These are phyloP conservation scores for Neonectria hederae DNA, from an alignment of 2,329 filamentous ascomycete species.

Conservation along the genomic window DNA sequence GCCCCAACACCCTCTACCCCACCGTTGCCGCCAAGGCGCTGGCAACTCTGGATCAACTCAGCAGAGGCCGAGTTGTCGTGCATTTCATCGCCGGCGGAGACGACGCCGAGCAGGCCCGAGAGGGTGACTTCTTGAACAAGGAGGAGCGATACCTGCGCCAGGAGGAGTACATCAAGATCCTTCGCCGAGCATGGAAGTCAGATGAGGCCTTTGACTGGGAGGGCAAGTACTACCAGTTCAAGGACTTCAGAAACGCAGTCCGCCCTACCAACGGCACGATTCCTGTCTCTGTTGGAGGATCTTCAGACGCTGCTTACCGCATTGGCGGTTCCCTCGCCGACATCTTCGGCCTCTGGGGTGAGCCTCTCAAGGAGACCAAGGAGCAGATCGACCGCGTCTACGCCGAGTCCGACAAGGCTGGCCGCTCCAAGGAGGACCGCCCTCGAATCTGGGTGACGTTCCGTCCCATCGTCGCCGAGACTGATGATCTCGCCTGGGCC, in stretches of 20 bases:
- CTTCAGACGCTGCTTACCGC: slow-evolving; percentile 67
- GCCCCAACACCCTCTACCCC: slow-evolving; percentile 67
- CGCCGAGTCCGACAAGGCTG: slow-evolving; percentile 65
- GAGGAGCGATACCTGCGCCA: slow-evolving; percentile 65
- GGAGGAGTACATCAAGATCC: slow-evolving; percentile 70
- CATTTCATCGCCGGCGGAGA: slow-evolving; percentile 72
- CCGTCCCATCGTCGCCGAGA: slow-evolving; percentile 68
- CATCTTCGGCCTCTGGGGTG: slow-evolving; percentile 72
- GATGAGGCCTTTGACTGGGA: slow-evolving; percentile 69
- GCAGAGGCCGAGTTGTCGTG: slow-evolving; percentile 65
- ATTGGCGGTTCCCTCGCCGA: slow-evolving; percentile 67
- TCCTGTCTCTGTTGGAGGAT: slow-evolving; percentile 67
- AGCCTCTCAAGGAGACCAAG: slow-evolving; percentile 70
- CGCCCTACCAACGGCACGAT: slow-evolving; percentile 63
- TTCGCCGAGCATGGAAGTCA: slow-evolving; percentile 66
- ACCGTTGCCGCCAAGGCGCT: slow-evolving; percentile 70
- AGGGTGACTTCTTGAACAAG: slow-evolving; percentile 68
- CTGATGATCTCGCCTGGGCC: slow-evolving; percentile 69
- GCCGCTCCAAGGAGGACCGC: slow-evolving; percentile 56
- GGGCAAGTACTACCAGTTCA: slow-evolving; percentile 68
- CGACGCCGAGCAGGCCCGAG: slow-evolving; percentile 67
- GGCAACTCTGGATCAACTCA: slow-evolving; percentile 69
- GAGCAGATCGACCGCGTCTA: slow-evolving; percentile 70
- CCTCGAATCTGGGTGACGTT: slow-evolving; percentile 73
- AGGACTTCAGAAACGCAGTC: slow-evolving; percentile 64